Percentiles rank a stretch among this genome's conserved stretches.
Conservation (phyloP, 2,329 filamentous ascomycete species). For the Aspergillus sp. region DNA sequence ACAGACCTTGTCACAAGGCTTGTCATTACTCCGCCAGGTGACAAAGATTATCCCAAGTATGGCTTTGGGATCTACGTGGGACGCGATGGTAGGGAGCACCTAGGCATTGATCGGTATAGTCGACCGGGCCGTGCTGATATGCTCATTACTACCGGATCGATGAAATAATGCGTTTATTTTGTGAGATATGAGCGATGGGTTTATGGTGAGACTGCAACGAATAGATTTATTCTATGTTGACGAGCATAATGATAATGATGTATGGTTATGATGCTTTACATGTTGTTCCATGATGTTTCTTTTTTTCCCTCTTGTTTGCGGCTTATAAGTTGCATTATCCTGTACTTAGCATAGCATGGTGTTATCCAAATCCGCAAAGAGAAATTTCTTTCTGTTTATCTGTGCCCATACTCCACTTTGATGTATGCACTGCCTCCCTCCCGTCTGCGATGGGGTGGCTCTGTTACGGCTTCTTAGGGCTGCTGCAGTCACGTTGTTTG, state of each 20-base stretch:
- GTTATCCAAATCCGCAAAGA: not conserved
- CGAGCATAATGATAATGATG: constrained; percentile 14
- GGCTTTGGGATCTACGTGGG: constrained; percentile 59
- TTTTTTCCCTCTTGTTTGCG: not conserved
- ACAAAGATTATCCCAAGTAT: constrained; percentile 46
- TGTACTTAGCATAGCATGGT: not conserved
- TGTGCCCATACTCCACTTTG: not conserved
- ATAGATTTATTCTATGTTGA: not conserved
- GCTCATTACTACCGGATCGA: constrained; percentile 39
- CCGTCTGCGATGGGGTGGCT: not conserved
- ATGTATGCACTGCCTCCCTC: not conserved
- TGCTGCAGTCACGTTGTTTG: not conserved
- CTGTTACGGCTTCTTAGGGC: not conserved
- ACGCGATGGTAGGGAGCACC: constrained; percentile 58
- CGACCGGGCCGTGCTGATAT: constrained; percentile 45
- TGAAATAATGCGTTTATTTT: constrained; percentile 17
- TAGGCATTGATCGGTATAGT: constrained; percentile 59
- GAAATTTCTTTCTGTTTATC: not conserved
- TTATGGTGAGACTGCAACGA: not conserved
- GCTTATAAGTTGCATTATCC: not conserved
- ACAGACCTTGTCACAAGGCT: constrained; percentile 68
- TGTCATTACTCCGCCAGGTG: constrained; percentile 51
- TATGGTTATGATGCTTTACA: constrained; percentile 3
- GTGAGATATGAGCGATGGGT: constrained; percentile 4
- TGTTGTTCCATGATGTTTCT: not conserved